A percentile compares a stretch with the other conserved stretches of the same genome.
phyloP scores from a whole-genome alignment of 768 basidiomycete species.

The Xanthoconium purpureum region DNA sequence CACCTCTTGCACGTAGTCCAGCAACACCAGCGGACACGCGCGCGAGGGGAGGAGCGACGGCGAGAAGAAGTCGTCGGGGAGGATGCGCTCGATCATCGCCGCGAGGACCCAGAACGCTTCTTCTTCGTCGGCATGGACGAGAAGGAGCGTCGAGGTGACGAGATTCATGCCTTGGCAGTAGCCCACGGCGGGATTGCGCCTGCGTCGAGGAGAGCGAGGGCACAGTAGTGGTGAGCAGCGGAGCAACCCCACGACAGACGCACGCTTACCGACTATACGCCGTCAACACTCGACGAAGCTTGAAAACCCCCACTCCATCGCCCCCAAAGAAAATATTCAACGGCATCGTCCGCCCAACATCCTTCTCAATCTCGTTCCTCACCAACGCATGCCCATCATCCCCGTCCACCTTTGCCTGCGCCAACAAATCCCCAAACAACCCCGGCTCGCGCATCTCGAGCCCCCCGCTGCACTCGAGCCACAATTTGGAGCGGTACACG shows the following conservation, averaged over 20 bases:
- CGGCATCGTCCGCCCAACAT: conserved; percentile 89
- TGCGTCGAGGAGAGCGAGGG: conserved; percentile 25
- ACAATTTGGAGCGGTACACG: conserved; percentile 80
- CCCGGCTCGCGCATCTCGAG: conserved; percentile 92
- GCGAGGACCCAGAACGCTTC: conserved; percentile 95
- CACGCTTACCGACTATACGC: conserved; percentile 84
- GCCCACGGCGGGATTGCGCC: conserved; percentile 88
- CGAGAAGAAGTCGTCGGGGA: conserved; percentile 93
- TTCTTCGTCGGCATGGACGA: conserved; percentile 93
- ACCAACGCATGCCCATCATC: conserved; percentile 48
- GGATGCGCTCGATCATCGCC: conserved; percentile 82
- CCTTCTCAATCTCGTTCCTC: conserved; percentile 89
- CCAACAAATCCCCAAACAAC: conserved; percentile 80
- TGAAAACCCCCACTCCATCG: conserved; percentile 91
- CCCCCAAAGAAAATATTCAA: conserved; percentile 96
- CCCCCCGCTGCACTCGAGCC: conserved; percentile 92
- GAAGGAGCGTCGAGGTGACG: conserved; percentile 88
- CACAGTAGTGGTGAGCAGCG: not conserved
- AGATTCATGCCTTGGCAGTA: conserved; percentile 97
- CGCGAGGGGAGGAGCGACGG: conserved; percentile 89
- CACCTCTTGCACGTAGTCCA: conserved; percentile 80
- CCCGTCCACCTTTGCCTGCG: conserved; percentile 35
- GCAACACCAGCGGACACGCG: conserved; percentile 87
- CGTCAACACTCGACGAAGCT: conserved; percentile 82
- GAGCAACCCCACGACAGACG: not conserved